Conservation (phyloP, 257 asterid genomes). For the Euphrasia confusa region DNA sequence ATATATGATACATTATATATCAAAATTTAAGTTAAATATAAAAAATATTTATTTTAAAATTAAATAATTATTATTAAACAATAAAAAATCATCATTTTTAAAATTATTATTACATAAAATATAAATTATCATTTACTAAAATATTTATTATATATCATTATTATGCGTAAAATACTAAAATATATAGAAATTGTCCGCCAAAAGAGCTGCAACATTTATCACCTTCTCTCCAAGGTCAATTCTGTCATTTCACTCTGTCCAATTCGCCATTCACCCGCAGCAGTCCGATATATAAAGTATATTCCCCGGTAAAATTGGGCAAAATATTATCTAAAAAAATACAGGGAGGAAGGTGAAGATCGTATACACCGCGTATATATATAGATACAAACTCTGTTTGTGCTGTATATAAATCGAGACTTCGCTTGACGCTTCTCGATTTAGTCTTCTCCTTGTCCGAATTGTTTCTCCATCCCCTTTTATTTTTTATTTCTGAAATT, state of each 20-base stretch:
- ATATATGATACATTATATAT: too few relatives aligned
- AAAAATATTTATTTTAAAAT: too few relatives aligned
- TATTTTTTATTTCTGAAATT: background rate
- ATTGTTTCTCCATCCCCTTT: background rate
- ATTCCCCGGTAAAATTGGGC: conserved; percentile 12
- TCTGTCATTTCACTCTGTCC: conserved; percentile 20
- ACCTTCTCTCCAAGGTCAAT: conserved; percentile 30
- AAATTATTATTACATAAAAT: too few relatives aligned
- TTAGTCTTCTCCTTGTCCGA: conserved; percentile 20
- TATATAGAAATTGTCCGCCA: too few relatives aligned
- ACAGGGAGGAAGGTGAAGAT: conserved; percentile 3
- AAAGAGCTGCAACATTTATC: too few relatives aligned
- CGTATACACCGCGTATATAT: conserved; percentile 27
- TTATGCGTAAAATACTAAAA: too few relatives aligned
- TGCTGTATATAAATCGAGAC: conserved; percentile 2
- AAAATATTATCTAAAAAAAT: too few relatives aligned
- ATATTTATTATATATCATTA: too few relatives aligned
- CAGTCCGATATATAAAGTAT: background rate
- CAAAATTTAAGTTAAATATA: too few relatives aligned
- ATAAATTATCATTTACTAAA: too few relatives aligned
- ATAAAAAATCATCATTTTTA: too few relatives aligned
- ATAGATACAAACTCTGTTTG: conserved; percentile 2
- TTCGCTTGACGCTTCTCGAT: conserved; percentile 24
- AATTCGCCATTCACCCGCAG: conserved; percentile 4
- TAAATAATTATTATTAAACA: too few relatives aligned